These are phyloP conservation scores for Mycena indigotica DNA, from an alignment of 768 basidiomycete genomes.

Conservation along the genomic window DNA sequence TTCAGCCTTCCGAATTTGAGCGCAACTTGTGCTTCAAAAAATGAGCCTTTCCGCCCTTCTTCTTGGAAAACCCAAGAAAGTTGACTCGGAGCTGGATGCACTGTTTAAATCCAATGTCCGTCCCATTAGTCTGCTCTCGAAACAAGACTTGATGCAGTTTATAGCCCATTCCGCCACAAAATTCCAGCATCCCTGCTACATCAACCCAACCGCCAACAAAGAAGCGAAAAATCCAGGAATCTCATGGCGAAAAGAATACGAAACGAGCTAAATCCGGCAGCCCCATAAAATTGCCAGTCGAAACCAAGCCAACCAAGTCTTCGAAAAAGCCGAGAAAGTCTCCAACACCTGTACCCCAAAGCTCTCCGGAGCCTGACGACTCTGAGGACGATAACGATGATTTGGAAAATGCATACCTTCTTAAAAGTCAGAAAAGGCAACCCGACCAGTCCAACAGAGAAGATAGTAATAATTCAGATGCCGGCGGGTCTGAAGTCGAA, in stretches of 20 bases:
- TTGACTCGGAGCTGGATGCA: conserved; percentile 66
- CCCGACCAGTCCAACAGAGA: conserved; percentile 17
- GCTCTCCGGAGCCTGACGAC: conserved; percentile 27
- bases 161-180: conserved; percentile 21
- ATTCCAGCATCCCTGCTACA: conserved; percentile 14
- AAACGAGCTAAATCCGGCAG: conserved; percentile 11
- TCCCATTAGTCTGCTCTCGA: not conserved
- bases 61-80: conserved; percentile 40
- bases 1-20: no score
- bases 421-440: conserved; percentile 15
- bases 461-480: conserved; percentile 9
- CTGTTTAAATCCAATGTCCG: conserved; percentile 61
- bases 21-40: no score
- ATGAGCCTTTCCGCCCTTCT: conserved; percentile 65
- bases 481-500: conserved; percentile 19
- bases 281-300: not conserved
- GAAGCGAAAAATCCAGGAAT: conserved; percentile 37
- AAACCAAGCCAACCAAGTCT: conserved; percentile 9
- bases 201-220: conserved; percentile 24
- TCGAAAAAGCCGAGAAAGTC: conserved; percentile 17
- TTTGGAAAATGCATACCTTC: conserved; percentile 35
- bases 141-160: not conserved
- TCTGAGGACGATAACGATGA: conserved; percentile 37
- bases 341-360: conserved; percentile 15
- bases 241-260: conserved; percentile 18